Base-by-base conservation (phyloP, 2,329 filamentous ascomycete species). In the Tolypocladium pustulatum region DNA sequence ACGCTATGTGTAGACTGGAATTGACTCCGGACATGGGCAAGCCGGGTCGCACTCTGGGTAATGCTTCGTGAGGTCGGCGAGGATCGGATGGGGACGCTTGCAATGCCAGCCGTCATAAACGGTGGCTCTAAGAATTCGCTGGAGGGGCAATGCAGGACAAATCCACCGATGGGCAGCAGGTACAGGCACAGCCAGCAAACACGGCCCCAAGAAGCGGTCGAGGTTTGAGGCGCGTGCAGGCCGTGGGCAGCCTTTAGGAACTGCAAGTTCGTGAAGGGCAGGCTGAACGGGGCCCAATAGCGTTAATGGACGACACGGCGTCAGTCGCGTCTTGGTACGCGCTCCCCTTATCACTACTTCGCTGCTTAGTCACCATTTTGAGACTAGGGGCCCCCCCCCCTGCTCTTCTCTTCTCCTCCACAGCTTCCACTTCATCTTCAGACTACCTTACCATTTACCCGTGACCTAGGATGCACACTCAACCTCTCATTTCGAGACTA, bases 71-170 rank as follows among this genome's bases (percentile, higher is more conserved):
- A 63, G 63, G 70, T 66, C 68, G 71, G 70, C 68, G 73, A 74
- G 72, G 71, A 70, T 69, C 72, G 67, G 57, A 68, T 56, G 41
- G 65, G 59, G 36, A 73, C 66, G 61, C 64, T 63, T 58, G 62
- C 56, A 57, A 70, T 67, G 62, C 68, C 69, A 65, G 65, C 62
- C 66, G 61, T 70, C 73, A 75, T 75, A 70, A 69, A 75, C 66
- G 57, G 60, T 56, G 54, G 41, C 32, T 38, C 27, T n/a, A 32
- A 53, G 5, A 10, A 6, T 9, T 34, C 20, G 49, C n/a, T 36
- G 9, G 30, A 13, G 20, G 34, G 22, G 53, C 46, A 57, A 49
- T 34, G 27, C 49, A 34, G 30, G 20, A 10, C 17, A 34, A 12
- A 52, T 30, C 49, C 12, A 20, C 27, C 20, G 30, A 30, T 6